phyloP scores from a whole-genome alignment of 2,329 filamentous ascomycete species.

The Calonectria crousiana region DNA sequence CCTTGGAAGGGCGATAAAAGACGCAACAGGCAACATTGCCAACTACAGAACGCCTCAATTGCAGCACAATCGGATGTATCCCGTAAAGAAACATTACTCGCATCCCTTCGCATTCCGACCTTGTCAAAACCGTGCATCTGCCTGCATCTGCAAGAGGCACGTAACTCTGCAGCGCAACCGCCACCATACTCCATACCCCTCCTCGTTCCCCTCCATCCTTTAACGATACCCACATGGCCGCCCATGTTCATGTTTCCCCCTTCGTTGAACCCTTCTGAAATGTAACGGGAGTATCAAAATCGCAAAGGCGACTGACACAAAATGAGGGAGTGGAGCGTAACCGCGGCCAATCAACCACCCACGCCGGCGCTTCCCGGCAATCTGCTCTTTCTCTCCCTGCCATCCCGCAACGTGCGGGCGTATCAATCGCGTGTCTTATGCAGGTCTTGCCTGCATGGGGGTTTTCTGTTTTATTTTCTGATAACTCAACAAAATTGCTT shows the following conservation, averaged over 20 bases:
- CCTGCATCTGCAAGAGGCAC: slow-evolving; percentile 18
- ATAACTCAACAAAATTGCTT: slow-evolving; percentile 30
- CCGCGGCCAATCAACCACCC: slow-evolving; percentile 17
- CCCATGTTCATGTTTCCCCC: neutral
- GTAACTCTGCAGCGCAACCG: slow-evolving; percentile 20
- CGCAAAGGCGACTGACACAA: neutral
- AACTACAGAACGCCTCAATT: slow-evolving; percentile 6
- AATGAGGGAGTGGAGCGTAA: neutral
- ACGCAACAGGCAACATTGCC: neutral
- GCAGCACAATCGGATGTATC: neutral
- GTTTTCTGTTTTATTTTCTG: slow-evolving; percentile 22
- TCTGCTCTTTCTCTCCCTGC: slow-evolving; percentile 30
- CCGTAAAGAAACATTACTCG: slow-evolving; percentile 1
- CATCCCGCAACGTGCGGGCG: slow-evolving; percentile 40
- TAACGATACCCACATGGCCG: neutral
- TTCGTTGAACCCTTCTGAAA: slow-evolving; percentile 7
- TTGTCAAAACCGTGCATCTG: neutral
- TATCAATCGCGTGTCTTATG: slow-evolving; percentile 30
- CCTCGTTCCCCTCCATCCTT: neutral
- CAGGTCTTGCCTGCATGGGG: slow-evolving; percentile 14
- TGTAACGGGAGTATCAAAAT: slow-evolving; percentile 18
- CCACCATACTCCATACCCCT: slow-evolving; percentile 13
- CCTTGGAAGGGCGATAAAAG: neutral
- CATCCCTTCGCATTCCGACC: slow-evolving; percentile 5
- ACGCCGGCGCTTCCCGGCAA: slow-evolving; percentile 16